A percentile compares a stretch with the other conserved stretches of the same genome.
phyloP scores from a whole-genome alignment of 1,139 yeast species.

The Arxiozyma slooffiae region DNA sequence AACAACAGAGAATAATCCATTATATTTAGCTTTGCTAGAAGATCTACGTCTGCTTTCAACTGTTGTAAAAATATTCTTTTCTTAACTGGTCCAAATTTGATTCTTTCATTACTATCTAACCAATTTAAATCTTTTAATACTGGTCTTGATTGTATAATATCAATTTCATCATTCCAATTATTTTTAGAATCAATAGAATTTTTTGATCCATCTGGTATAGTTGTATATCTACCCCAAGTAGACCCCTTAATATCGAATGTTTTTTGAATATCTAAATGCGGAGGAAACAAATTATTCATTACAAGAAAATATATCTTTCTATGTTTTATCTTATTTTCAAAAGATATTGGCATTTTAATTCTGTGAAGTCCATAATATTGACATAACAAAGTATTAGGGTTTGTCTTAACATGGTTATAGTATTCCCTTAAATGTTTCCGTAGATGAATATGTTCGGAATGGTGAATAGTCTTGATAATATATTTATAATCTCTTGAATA shows the following conservation, averaged over 20 bases:
- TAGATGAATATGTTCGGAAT: constrained; percentile 79
- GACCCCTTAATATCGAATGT: constrained; percentile 93
- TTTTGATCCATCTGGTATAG: constrained; percentile 18
- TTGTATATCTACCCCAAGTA: constrained; percentile 67
- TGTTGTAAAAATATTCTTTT: constrained; percentile 53
- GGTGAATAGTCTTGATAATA: constrained; percentile 92
- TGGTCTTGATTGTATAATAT: constrained; percentile 10
- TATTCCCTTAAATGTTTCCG: constrained; percentile 68
- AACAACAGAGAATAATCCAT: constrained; percentile 92
- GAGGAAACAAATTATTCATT: constrained; percentile 95
- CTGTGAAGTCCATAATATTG: constrained; percentile 95
- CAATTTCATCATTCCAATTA: not conserved
- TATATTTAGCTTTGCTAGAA: constrained; percentile 64
- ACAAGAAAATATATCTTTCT: constrained; percentile 88
- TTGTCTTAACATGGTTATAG: constrained; percentile 65
- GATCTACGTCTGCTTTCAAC: constrained; percentile 60
- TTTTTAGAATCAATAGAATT: not conserved
- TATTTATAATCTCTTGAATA: constrained; percentile 88
- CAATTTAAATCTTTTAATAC: constrained; percentile 83
- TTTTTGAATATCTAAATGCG: constrained; percentile 76
- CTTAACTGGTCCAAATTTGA: constrained; percentile 67
- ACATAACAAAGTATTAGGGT: constrained; percentile 82
- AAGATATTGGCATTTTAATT: constrained; percentile 73
- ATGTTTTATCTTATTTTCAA: constrained; percentile 35
- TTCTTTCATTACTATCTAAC: constrained; percentile 53